Base-by-base conservation (phyloP, 1,284 basidiomycete genomes). In the Inonotus hispidus region DNA sequence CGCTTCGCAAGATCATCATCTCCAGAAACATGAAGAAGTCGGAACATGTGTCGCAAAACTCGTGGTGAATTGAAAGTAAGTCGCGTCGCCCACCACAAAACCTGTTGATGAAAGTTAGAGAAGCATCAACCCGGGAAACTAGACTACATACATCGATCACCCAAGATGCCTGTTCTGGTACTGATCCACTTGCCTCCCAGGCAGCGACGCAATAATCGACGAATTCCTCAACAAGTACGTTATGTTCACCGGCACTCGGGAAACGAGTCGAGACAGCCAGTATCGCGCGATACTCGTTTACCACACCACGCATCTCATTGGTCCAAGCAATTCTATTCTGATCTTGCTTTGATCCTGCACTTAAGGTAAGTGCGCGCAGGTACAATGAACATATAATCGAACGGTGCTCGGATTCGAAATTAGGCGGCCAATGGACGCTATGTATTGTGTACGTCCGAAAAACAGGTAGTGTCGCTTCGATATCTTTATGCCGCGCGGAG, bases 31-130 rank as follows among this genome's bases (percentile, higher is more conserved):
- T 85, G 81, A 7, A 91, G 75, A 0, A 95, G 73, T 1, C 87
- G 85, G 14, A 84, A 83, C 77, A 96, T 87, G 71, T 95, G 91
- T 0, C 93, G 86, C 60, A 92, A 82, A 14, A 96, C 77, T 7
- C 85, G 82, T 66, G 88, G 88, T 0, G 92, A 95, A 69, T 96
- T 94, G 78, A 97, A 96, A 0, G 94, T 97, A 23, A 93, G 80
- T 19, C 87, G 85, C 8, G 92, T 94, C 1, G 92, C 88, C 92
- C 93, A 94, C 89, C 93, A 95, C 1, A 97, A 78, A 14, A 92
- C 79, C 84, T 93, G 66, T 16, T 68, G 5, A 65, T 32, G 32
- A 56, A 53, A 67, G 57, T 59, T 56, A 60, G 16, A 23, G 23
- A 55, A 39, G 46, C 6, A 54, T 59, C 59, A 39, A 60, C 56